Base-by-base conservation (phyloP, 331 rosid genomes). In the Quercus tomentella region DNA sequence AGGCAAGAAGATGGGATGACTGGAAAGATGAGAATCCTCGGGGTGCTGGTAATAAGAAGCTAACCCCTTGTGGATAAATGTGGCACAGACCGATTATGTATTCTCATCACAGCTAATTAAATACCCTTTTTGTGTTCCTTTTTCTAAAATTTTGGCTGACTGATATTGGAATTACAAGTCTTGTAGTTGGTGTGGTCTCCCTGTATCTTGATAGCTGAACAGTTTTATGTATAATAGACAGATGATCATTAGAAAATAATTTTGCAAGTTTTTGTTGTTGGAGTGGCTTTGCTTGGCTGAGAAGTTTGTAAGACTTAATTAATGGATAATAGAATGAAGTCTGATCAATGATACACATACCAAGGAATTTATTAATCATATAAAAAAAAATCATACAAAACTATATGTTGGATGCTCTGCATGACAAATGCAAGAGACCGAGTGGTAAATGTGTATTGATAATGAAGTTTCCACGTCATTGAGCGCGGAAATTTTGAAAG, bases 21-120 rank as follows among this genome's bases (percentile, higher is more conserved):
- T 94, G 98, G 98, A 94, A 94, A 82, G 98, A 94, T 75, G 98
- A 94, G 11, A 94, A 94, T 83, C 98, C 97, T 28, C 85, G 98
- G 2, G 99, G 99, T 76, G 94, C 97, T 8, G 99, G 98, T 84
- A 96, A 96, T 76, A 87, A 79, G 85, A 96, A 93, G 84, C 98
- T 96, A 67, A 96, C 99, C 52, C 98, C 99, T 4, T 91, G 96
- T 69, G 98, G 99, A n/a, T 96, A 82, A 80, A 23, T 62, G 12
- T 69, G 33, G 12, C 23, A 10, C 18, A 9, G 6, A 14, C n/a
- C 25, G 60, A 3, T 57, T 21, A 41, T 25, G 54, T 54, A 43
- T 21, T 55, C n/a, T 6, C 37, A 28, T 41, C 22, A 8, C 11
- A 56, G 61, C 31, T 45, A 14, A 62, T 25, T 14, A 66, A 66